Base-by-base conservation (phyloP, 371 early-diverging fungal genomes). In the Rhizopus sp. region DNA sequence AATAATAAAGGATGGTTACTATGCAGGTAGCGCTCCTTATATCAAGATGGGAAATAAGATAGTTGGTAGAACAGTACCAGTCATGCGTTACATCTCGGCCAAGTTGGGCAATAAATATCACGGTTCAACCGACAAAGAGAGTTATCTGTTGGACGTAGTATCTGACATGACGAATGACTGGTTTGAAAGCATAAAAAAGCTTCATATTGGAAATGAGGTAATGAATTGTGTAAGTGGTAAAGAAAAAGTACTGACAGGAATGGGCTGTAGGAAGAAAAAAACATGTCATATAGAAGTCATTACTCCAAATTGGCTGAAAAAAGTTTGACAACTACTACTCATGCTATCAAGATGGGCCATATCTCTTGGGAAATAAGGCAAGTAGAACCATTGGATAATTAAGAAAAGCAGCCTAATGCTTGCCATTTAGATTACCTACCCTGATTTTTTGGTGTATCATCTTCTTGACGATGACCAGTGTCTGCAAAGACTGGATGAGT, bases 361-460 rank as follows among this genome's bases (percentile, higher is more conserved):
- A 61, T 53, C 3, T 59, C 6, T 37, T 67, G 17, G 70, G 67
- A 13, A 50, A 66, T 12, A 51, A 63, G 58, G 58, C 50, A 57
- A 50, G 12, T n/a, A 29, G 2, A 23, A 2, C 23, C 9, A 5
- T 50, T 46, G 23, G 46, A 50, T 53, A 53, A 45, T 17, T 23
- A 40, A 23, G 7, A 5, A 12, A n/a, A 44, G 4, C 23, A 40
- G 35, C 13, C 4, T 7, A 15, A 32, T 34, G 16, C 12, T 40
- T 10, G n/a, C 13, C 37, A 5, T 7, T 58, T 44, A 57, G 53
- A 57, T 70, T 16, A 38, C 64, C 16, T 72, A 65, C 39, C 34
- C 65, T 29, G 72, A 72, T 17, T 60, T 72, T 23, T 41, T 68
- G 30, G 47, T 72, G 0, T 72, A 65, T 15, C 68, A 68, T 31